phyloP scores from a whole-genome alignment of 2,329 filamentous ascomycete genomes.

The Zalaria sp. region DNA sequence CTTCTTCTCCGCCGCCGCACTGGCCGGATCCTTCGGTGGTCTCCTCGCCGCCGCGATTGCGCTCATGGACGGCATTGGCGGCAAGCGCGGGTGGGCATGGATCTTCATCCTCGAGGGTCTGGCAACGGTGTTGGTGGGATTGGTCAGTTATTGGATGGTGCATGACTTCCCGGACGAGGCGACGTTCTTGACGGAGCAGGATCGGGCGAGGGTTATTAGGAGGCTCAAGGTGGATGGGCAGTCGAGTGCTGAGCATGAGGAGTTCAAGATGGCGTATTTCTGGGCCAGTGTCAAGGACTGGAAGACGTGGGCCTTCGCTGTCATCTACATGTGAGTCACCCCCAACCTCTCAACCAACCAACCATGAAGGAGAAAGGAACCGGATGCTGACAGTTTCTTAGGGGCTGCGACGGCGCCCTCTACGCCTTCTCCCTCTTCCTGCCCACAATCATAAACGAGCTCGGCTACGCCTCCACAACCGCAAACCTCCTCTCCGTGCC shows the following conservation, averaged over 20 bases:
- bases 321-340: conserved; percentile 54
- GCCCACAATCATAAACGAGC: conserved; percentile 58
- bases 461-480: conserved; percentile 43
- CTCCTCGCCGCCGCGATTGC: conserved; percentile 59
- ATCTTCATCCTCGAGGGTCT: conserved; percentile 44
- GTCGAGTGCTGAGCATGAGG: conserved; percentile 57
- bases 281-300: conserved; percentile 63
- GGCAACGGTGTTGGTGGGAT: conserved; percentile 52
- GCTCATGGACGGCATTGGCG: conserved; percentile 51
- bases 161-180: conserved; percentile 71
- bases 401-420: conserved; percentile 49
- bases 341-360: not conserved
- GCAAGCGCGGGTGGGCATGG: conserved; percentile 24
- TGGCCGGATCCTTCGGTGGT: conserved; percentile 66
- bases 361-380: too few relatives aligned
- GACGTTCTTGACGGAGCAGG: conserved; percentile 51
- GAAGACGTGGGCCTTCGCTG: conserved; percentile 65
- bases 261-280: conserved; percentile 59
- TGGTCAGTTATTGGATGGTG: conserved; percentile 62
- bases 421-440: conserved; percentile 69
- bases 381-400: conserved; percentile 1
- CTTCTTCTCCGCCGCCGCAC: conserved; percentile 71
- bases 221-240: conserved; percentile 60
- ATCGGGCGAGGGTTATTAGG: conserved; percentile 57
- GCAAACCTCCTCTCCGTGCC: conserved; percentile 64